Percentiles rank a stretch among this genome's conserved stretches.
These are phyloP conservation scores for Leccinum rimulosum DNA, from an alignment of 768 basidiomycete genomes.

Conservation along the genomic window DNA sequence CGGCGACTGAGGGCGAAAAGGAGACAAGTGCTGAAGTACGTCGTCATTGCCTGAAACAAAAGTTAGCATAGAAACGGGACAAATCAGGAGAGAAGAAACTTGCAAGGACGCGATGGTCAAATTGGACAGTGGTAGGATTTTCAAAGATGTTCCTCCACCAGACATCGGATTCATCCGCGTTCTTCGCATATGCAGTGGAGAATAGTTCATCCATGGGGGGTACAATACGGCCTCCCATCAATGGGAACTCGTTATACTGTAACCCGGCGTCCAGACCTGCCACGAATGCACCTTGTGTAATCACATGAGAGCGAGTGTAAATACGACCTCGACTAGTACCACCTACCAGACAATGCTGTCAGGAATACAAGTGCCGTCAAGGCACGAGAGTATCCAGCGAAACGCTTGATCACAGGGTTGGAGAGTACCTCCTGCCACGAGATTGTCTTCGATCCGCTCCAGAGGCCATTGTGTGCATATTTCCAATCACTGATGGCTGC, in stretches of 20 bases:
- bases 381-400: conserved; percentile 56
- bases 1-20: conserved; percentile 61
- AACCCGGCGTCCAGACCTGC: conserved; percentile 96
- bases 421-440: conserved; percentile 47
- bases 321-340: not conserved
- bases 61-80: not conserved
- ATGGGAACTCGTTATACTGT: conserved; percentile 96
- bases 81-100: conserved; percentile 31
- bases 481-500: conserved; percentile 77
- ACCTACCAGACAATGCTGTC: conserved; percentile 87
- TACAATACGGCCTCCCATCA: conserved; percentile 86
- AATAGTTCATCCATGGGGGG: conserved; percentile 86
- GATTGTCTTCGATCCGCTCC: conserved; percentile 52
- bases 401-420: conserved; percentile 55
- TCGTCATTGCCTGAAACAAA: conserved; percentile 69
- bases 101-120: conserved; percentile 91
- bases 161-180: conserved; percentile 64
- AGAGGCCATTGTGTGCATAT: conserved; percentile 53
- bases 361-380: conserved; percentile 81
- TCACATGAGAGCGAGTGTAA: conserved; percentile 1
- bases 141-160: conserved; percentile 98
- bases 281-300: conserved; percentile 83
- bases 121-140: conserved; percentile 97
- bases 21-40: conserved; percentile 66
- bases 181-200: conserved; percentile 70